Evolutionary conservation across 495 filamentous ascomycete species (phyloP).

Genomic region (Penicillium canescens): DNA sequence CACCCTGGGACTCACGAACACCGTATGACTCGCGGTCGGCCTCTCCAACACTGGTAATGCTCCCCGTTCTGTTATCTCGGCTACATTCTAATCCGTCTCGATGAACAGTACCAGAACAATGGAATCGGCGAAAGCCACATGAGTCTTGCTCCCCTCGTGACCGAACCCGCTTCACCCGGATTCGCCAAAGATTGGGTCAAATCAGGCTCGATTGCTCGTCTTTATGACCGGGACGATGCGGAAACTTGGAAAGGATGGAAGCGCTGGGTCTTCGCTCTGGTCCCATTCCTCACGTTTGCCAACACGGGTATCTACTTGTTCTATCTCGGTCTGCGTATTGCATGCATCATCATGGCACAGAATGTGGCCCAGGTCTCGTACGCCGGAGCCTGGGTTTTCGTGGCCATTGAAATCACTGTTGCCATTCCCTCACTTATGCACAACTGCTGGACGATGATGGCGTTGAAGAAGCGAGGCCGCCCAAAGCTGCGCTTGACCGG

Average conservation of each 20-base stretch:
- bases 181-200: conserved; percentile 37
- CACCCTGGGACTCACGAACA: conserved; percentile 8
- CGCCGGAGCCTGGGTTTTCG: conserved; percentile 42
- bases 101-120: conserved; percentile 23
- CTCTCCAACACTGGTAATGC: conserved; percentile 30
- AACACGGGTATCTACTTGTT: conserved; percentile 37
- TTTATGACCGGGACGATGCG: conserved; percentile 41
- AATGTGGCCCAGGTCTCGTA: conserved; percentile 22
- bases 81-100: neutral
- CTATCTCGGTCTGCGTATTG: conserved; percentile 41
- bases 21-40: conserved; percentile 29
- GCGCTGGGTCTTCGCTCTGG: conserved; percentile 35
- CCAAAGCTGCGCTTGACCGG: conserved; percentile 44
- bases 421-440: conserved; percentile 43
- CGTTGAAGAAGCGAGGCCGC: conserved; percentile 37
- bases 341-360: conserved; percentile 40
- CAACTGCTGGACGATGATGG: conserved; percentile 44
- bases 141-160: conserved; percentile 29
- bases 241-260: conserved; percentile 46
- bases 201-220: conserved; percentile 33
- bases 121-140: conserved; percentile 25
- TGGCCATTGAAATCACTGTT: conserved; percentile 38
- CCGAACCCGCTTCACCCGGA: conserved; percentile 19
- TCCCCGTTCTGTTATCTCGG: neutral
- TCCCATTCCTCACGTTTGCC: conserved; percentile 37